Conservation (phyloP, 768 basidiomycete genomes). For the Rhodotorula paludigena region DNA sequence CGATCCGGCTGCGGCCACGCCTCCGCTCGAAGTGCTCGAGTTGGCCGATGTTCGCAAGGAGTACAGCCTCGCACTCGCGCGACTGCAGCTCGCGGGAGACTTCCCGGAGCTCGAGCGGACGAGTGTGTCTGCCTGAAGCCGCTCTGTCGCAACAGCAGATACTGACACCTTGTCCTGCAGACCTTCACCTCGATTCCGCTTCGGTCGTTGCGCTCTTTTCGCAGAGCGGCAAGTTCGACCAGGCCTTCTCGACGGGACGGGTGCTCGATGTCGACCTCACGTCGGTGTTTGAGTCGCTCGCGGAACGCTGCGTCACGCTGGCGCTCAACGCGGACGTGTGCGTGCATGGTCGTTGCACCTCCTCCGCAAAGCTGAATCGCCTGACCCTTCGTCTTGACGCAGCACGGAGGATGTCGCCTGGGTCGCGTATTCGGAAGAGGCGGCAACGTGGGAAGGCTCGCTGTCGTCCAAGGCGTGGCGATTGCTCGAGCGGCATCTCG, state of each 20-base stretch:
- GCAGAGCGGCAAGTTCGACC: conserved; percentile 70
- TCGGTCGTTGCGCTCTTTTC: conserved; percentile 72
- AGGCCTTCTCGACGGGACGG: conserved; percentile 70
- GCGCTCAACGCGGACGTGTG: conserved; percentile 48
- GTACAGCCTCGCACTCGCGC: conserved; percentile 67
- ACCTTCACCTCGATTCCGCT: conserved; percentile 45
- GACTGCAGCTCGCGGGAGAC: conserved; percentile 65
- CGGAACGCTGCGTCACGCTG: conserved; percentile 71
- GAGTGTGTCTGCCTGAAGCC: conserved; percentile 54
- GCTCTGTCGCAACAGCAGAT: too few relatives aligned
- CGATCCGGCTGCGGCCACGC: conserved; percentile 44
- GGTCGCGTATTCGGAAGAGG: conserved; percentile 68
- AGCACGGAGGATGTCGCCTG: conserved; percentile 73
- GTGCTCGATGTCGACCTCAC: conserved; percentile 79
- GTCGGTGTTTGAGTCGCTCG: conserved; percentile 71
- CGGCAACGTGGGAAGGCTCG: conserved; percentile 77
- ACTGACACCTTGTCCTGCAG: conserved; percentile 12
- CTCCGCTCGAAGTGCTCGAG: conserved; percentile 71
- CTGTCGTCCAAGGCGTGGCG: conserved; percentile 77
- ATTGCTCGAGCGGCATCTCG: conserved; percentile 73
- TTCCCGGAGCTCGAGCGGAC: conserved; percentile 58
- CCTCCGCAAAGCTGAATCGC: not conserved
- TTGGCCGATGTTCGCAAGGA: conserved; percentile 71
- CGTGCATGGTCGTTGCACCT: conserved; percentile 42
- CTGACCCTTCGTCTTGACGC: conserved; percentile 16